These are phyloP conservation scores for Bocquillonia castaneifolia DNA, from an alignment of 441 rosid species.

Conservation along the genomic window DNA sequence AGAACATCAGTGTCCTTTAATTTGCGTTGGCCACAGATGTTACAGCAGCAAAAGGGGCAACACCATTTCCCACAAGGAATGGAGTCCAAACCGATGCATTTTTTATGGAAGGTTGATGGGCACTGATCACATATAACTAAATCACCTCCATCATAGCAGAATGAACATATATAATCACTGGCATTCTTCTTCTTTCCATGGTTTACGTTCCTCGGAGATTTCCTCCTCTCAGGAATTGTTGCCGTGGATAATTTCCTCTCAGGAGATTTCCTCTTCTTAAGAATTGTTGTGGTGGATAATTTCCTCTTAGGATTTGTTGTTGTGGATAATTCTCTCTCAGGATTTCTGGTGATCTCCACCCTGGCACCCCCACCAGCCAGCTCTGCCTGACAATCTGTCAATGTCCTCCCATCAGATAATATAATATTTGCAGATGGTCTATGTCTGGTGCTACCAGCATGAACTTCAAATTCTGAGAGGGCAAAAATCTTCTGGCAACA, in stretches of 20 bases:
- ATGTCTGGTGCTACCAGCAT: conserved; percentile 38
- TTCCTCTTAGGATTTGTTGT: background rate
- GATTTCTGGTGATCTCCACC: background rate
- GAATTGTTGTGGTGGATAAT: background rate
- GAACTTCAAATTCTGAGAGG: conserved; percentile 41
- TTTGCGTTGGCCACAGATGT: conserved; percentile 34
- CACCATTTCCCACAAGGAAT: conserved; percentile 45
- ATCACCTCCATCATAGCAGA: conserved; percentile 53
- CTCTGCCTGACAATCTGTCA: conserved; percentile 53
- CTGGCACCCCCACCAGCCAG: conserved; percentile 17
- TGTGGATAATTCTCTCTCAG: background rate
- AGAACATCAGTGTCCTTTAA: background rate
- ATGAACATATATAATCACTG: conserved; percentile 42
- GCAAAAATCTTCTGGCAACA: conserved; percentile 49
- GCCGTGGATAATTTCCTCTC: background rate
- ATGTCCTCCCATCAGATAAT: conserved; percentile 65
- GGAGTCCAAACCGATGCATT: conserved; percentile 31
- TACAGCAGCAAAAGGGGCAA: conserved; percentile 61
- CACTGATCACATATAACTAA: conserved; percentile 56
- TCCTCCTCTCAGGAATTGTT: background rate
- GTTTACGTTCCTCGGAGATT: background rate
- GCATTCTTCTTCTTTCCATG: background rate
- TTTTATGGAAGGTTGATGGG: conserved; percentile 50
- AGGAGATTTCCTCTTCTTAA: background rate
- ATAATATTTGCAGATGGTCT: conserved; percentile 52